Evolutionary conservation across 2,329 filamentous ascomycete genomes (phyloP).

Genomic region (Penicillium crustosum): DNA sequence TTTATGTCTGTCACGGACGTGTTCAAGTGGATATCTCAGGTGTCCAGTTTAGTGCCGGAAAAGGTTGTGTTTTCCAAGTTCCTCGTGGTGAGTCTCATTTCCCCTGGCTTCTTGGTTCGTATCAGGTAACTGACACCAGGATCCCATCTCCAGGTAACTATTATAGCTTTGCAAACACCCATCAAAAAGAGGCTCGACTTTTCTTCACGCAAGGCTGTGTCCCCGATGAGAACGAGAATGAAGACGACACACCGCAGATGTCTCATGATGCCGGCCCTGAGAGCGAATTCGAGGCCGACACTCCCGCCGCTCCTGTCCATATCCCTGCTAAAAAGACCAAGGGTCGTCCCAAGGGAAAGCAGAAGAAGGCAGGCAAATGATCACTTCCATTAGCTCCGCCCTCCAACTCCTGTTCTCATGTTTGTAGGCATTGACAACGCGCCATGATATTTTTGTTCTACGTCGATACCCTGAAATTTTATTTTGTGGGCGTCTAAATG

Average conservation of each 20-base stretch:
- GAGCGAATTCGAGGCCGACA: constrained; percentile 20
- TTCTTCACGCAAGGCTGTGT: constrained; percentile 93
- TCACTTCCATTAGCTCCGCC: neutral
- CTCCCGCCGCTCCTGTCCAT: constrained; percentile 9
- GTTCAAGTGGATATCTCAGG: constrained; percentile 68
- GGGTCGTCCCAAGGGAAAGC: constrained; percentile 37
- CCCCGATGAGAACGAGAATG: constrained; percentile 34
- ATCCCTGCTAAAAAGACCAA: constrained; percentile 14
- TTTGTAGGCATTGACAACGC: constrained; percentile 15
- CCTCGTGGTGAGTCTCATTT: constrained; percentile 71
- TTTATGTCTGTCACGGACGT: constrained; percentile 82
- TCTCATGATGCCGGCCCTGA: constrained; percentile 12
- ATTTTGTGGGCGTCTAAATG: neutral
- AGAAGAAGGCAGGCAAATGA: constrained; percentile 32
- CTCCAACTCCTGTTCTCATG: neutral
- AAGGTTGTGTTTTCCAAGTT: constrained; percentile 90
- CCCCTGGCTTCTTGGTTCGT: neutral
- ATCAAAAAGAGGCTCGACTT: constrained; percentile 68
- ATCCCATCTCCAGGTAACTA: constrained; percentile 69
- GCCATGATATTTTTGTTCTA: constrained; percentile 22
- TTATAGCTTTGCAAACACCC: constrained; percentile 85
- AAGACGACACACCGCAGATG: constrained; percentile 7
- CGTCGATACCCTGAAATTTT: constrained; percentile 7
- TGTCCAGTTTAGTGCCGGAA: constrained; percentile 71
- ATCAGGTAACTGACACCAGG: neutral